phyloP scores from a whole-genome alignment of 192 early-diverging fungal species.

The Glomus cerebriforme region DNA sequence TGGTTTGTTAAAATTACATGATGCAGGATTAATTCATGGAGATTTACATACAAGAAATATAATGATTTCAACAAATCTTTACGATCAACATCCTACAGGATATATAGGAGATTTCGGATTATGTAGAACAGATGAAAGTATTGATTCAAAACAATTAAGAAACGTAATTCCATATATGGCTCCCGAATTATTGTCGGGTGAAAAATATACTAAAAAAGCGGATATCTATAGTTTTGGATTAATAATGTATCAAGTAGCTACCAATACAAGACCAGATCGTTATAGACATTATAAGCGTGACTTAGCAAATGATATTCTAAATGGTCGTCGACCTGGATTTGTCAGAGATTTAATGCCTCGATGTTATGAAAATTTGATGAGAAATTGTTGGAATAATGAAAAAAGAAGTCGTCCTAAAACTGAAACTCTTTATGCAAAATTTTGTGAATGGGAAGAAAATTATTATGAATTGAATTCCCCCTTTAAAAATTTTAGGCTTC shows the following conservation, averaged over 20 bases:
- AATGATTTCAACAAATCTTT: too few relatives aligned
- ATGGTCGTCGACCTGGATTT: neutral
- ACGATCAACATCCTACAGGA: neutral
- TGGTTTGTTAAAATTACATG: too few relatives aligned
- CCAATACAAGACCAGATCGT: neutral
- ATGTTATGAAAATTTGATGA: neutral
- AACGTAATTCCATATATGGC: neutral
- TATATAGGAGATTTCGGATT: neutral
- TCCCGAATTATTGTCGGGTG: neutral
- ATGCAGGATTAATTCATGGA: neutral
- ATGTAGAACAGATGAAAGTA: neutral
- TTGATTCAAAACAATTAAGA: neutral
- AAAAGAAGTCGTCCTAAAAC: neutral
- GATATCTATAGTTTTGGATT: conserved; percentile 14
- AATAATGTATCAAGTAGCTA: neutral
- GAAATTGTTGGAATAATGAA: neutral
- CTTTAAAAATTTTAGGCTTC: neutral
- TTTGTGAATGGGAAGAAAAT: neutral
- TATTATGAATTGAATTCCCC: neutral
- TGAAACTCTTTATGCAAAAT: neutral
- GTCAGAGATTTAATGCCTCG: neutral
- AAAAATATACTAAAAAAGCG: neutral
- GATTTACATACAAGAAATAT: neutral
- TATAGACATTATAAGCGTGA: neutral
- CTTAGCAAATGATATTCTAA: neutral